Conservation (phyloP, 2,329 filamentous ascomycete species). For the Clarireedia sp. region DNA sequence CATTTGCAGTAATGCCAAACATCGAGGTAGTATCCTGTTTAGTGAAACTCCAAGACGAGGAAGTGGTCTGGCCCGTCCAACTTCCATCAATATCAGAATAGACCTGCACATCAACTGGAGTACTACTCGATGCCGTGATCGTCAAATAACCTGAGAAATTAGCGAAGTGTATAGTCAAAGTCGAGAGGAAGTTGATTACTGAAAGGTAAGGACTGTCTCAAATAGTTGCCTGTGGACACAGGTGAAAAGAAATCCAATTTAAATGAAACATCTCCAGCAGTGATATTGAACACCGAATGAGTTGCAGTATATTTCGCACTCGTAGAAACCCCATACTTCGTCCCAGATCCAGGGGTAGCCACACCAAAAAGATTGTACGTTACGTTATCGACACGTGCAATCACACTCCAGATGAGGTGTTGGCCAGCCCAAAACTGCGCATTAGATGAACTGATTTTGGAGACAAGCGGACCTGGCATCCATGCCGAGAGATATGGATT, state of each 20-base stretch:
- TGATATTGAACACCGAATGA: slow-evolving; percentile 26
- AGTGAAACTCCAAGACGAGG: slow-evolving; percentile 11
- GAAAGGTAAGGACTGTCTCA: slow-evolving; percentile 31
- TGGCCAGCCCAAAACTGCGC: slow-evolving; percentile 31
- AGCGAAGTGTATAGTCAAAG: neutral
- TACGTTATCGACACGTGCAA: slow-evolving; percentile 28
- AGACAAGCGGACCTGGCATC: slow-evolving; percentile 26
- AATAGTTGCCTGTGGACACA: slow-evolving; percentile 28
- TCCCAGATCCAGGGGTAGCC: slow-evolving; percentile 14
- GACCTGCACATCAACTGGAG: slow-evolving; percentile 22
- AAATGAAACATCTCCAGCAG: slow-evolving; percentile 23
- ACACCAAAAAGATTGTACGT: slow-evolving; percentile 30
- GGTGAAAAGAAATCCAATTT: slow-evolving; percentile 32
- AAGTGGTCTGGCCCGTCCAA: slow-evolving; percentile 27
- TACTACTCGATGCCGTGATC: neutral
- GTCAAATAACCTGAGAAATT: slow-evolving; percentile 2
- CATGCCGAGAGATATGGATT: slow-evolving; percentile 24
- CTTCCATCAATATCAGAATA: slow-evolving; percentile 30
- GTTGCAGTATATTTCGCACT: slow-evolving; percentile 28
- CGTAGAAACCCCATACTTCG: slow-evolving; percentile 17
- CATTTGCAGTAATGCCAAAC: slow-evolving; percentile 9
- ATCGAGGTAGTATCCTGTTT: slow-evolving; percentile 6
- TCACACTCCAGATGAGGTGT: slow-evolving; percentile 28
- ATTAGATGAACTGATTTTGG: slow-evolving; percentile 21
- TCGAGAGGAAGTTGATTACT: slow-evolving; percentile 26